Base-by-base conservation (phyloP, 805 yeast species). In the Metschnikowia dekortorum region DNA sequence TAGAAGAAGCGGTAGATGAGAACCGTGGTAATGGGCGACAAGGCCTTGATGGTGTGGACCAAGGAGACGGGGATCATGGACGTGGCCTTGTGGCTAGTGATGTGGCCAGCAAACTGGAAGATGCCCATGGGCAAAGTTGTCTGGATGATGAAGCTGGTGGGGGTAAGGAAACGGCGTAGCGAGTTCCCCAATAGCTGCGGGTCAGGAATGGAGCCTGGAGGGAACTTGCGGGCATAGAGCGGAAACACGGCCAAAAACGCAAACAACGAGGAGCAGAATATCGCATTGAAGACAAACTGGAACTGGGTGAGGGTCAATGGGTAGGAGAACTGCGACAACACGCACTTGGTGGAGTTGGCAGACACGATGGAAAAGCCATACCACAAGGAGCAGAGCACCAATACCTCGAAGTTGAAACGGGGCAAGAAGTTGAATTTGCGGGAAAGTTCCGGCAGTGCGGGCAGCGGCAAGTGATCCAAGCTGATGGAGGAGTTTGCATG, bases 51-150 rank as follows among this genome's bases (percentile, higher is more conserved):
- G 8, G 97, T 90, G 66, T 92, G 97, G 18, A 94, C 97, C 56
- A 91, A 71, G 5, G 97, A 87, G n/a, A 94, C 97, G 0, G 97
- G 97, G 46, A 94, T 88, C 53, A 87, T 67, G 2, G 91, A 80
- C 2, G 97, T 90, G n/a, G 98, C 92, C 63, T 87, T 87, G 65
- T 91, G 97, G 7, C 95, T 82, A 11, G 95, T 81, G 54, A 91
- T 82, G 67, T 92, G 98, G 18, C 98, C 99, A 18, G 85, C 73
- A 57, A 92, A 87, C 71, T 92, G 98, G 70, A 92, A 94, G 53
- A 84, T 73, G 7, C 97, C 98, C 96, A 92, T 89, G 16, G 98
- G 98, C 22, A 89, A 79, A 0, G 96, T 89, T 11, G 89, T 84
- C 45, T 71, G 61, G 13, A 87, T 58, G 33, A 85, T 72, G 46